Conservation (phyloP, 1,139 yeast genomes). For the Arxiozyma heterogenica region DNA sequence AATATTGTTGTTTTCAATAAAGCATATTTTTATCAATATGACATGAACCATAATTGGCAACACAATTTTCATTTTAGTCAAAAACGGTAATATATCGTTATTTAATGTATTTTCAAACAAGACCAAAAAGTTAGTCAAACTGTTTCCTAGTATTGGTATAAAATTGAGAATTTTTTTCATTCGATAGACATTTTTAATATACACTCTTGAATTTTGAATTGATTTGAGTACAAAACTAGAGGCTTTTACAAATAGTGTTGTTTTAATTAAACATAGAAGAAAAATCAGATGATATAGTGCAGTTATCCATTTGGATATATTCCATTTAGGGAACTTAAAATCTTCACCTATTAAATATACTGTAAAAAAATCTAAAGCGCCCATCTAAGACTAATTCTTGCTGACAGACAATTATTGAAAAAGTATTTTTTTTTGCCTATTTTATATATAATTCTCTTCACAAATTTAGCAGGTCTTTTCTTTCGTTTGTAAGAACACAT, state of each 20-base stretch:
- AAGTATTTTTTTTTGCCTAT: no score
- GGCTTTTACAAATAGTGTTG: background rate
- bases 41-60: slow-evolving; percentile 7
- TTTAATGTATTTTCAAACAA: background rate
- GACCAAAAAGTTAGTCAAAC: slow-evolving; percentile 8
- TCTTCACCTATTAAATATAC: background rate
- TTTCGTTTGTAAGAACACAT: no score
- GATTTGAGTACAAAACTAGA: background rate
- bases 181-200: background rate
- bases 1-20: slow-evolving; percentile 17
- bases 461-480: no score
- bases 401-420: no score
- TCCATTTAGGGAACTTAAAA: background rate
- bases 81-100: background rate
- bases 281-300: background rate
- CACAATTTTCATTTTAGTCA: slow-evolving; percentile 12
- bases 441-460: background rate
- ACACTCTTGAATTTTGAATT: background rate
- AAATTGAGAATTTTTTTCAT: background rate
- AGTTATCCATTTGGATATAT: background rate
- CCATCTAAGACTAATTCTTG: background rate
- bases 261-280: background rate
- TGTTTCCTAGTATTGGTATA: slow-evolving; percentile 20
- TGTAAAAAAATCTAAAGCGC: background rate
- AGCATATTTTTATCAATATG: slow-evolving; percentile 14